These are phyloP conservation scores for Novymonas esmeraldas DNA, from an alignment of 208 protist species.

Conservation along the genomic window DNA sequence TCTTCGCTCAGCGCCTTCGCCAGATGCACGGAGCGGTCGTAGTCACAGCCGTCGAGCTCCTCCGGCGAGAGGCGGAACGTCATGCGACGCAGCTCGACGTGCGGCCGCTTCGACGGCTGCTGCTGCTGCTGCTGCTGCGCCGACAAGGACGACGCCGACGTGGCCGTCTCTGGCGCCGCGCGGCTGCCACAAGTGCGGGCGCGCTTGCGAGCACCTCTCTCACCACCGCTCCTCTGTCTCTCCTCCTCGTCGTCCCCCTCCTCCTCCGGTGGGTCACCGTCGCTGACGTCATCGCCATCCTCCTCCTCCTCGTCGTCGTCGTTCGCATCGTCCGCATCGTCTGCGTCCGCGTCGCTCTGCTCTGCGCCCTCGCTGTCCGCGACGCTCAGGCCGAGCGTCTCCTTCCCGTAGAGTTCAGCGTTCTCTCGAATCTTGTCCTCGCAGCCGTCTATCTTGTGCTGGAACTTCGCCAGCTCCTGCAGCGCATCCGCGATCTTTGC, in stretches of 20 bases:
- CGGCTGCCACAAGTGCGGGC: background rate
- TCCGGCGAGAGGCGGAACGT: constrained; percentile 70
- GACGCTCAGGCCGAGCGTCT: constrained; percentile 62
- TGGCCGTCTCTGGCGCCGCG: background rate
- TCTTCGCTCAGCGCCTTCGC: constrained; percentile 90
- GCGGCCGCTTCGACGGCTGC: constrained; percentile 7
- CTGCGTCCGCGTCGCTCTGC: background rate
- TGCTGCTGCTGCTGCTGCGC: background rate
- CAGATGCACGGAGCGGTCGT: constrained; percentile 82
- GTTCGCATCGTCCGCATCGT: constrained; percentile 32
- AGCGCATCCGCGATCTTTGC: constrained; percentile 81
- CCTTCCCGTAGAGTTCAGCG: constrained; percentile 84
- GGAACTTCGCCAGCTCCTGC: constrained; percentile 85
- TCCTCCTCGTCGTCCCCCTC: background rate
- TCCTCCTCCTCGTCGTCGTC: constrained; percentile 34
- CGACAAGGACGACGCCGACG: background rate
- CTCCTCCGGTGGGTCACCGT: background rate
- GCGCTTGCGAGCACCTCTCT: background rate
- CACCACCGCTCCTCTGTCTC: background rate
- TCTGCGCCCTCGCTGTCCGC: constrained; percentile 29
- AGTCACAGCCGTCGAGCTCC: constrained; percentile 80
- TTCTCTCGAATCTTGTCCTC: constrained; percentile 89
- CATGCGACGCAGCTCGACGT: constrained; percentile 49
- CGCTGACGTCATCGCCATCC: constrained; percentile 3
- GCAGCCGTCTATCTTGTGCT: constrained; percentile 88